A percentile compares a stretch with the other conserved stretches of the same genome.
Evolutionary conservation across 2,329 filamentous ascomycete species (phyloP).

Genomic region (Cladobotryum mycophilum): DNA sequence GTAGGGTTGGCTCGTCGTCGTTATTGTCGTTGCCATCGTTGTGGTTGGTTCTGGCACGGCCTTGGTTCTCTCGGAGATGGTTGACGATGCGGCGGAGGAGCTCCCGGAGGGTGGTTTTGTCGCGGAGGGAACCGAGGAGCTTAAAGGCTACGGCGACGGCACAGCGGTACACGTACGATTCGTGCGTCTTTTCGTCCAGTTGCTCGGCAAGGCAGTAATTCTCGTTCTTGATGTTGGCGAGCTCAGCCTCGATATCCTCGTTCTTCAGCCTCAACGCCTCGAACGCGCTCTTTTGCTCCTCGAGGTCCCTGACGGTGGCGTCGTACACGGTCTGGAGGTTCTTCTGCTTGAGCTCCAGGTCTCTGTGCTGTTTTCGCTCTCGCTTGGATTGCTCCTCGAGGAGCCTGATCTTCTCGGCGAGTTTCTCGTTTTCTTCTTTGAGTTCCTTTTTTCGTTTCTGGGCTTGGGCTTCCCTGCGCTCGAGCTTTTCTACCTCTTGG

Average conservation of each 20-base stretch:
- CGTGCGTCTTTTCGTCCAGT: background rate
- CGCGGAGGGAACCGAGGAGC: background rate
- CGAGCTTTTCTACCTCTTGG: background rate
- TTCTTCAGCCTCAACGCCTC: background rate
- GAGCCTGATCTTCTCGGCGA: background rate
- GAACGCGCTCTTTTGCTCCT: background rate
- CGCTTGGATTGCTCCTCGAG: background rate
- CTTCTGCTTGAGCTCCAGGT: background rate
- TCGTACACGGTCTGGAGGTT: background rate
- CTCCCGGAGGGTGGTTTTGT: background rate
- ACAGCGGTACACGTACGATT: constrained; percentile 8
- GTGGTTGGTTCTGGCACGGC: background rate
- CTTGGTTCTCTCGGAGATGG: background rate
- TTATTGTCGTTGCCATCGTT: background rate
- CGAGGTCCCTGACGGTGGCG: background rate
- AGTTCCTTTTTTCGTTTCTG: background rate
- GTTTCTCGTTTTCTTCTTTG: background rate
- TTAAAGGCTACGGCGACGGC: constrained; percentile 3
- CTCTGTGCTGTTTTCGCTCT: background rate
- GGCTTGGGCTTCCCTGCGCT: background rate
- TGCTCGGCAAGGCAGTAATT: background rate
- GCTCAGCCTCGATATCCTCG: background rate
- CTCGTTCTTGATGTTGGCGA: background rate
- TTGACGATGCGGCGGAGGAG: background rate
- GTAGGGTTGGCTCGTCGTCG: background rate